Conservation (phyloP, 2,329 filamentous ascomycete genomes). For the Epichloe glyceriae region DNA sequence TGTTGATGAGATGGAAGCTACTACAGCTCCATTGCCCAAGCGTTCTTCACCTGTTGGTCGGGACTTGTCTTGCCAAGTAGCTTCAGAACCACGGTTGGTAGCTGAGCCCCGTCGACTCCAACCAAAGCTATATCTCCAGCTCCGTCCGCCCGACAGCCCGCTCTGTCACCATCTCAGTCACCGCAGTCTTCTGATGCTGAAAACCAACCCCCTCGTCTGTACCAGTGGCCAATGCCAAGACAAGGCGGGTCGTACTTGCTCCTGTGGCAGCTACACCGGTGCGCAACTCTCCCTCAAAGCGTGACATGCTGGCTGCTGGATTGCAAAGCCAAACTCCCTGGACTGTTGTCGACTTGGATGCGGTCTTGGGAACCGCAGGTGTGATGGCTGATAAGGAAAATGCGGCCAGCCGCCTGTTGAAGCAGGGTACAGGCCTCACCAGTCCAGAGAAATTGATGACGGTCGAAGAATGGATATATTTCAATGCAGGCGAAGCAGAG, state of each 20-base stretch:
- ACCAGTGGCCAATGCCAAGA: conserved; percentile 32
- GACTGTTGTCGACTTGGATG: conserved; percentile 64
- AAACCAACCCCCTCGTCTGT: conserved; percentile 59
- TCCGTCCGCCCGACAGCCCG: conserved; percentile 38
- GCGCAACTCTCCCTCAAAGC: conserved; percentile 48
- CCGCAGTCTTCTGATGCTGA: conserved; percentile 70
- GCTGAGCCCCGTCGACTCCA: conserved; percentile 30
- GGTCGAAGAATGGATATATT: conserved; percentile 82
- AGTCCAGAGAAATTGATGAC: conserved; percentile 79
- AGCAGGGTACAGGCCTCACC: conserved; percentile 48
- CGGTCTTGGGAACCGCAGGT: conserved; percentile 41
- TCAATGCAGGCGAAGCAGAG: conserved; percentile 71
- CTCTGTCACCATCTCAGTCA: conserved; percentile 49
- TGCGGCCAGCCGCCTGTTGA: conserved; percentile 33
- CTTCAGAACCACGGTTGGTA: conserved; percentile 4
- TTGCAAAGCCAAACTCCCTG: conserved; percentile 51
- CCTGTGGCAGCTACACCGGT: conserved; percentile 33
- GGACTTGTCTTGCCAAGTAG: neutral
- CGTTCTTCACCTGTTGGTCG: neutral
- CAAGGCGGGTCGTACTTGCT: conserved; percentile 35
- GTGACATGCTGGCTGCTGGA: conserved; percentile 38
- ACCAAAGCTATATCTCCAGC: conserved; percentile 28
- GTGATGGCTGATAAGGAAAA: conserved; percentile 40
- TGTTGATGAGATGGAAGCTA: neutral
- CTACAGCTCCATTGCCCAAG: neutral